Base-by-base conservation (phyloP, 1,284 basidiomycete genomes). In the Xerocomus amazonicus region DNA sequence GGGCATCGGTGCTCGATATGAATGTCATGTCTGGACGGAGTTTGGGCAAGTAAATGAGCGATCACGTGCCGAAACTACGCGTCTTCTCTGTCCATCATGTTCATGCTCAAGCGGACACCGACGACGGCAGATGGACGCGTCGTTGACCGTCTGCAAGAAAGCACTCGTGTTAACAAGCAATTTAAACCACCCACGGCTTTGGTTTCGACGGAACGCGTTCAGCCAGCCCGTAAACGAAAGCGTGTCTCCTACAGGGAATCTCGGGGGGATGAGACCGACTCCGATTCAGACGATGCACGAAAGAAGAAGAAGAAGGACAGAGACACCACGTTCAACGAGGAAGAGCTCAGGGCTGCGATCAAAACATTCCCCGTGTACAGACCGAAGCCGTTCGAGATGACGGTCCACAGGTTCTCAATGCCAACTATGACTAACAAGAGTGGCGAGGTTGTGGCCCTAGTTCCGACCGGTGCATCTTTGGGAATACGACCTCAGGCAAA, bases 401-500 rank as follows among this genome's bases (percentile, higher is more conserved):
- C 87, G 1, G 54, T 56, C 61, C 82, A 79, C 42, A 79, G 81
- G 56, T 99, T 98, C 71, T 82, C 87, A 6, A 84, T 99, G 56
- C 97, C 96, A 1, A 79, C 83, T 9, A 97, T 99, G 82, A 82
- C 73, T 43, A 87, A 81, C 67, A 85, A 86, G 62, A 82, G 86
- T 40, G 90, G 94, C 13, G 81, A 88, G 49, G 58, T 83, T 8
- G 74, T 98, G 9, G 71, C 79, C 7, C 78, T 84, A 13, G 62
- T 80, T 2, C 72, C 83, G 9, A 84, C 90, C 0, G 83, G 89
- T 58, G 78, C 81, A 3, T 86, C 94, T 3, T 81, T 99, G 1
- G 96, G 96, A 31, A 88, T 91, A 47, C 82, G 96, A 7, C 88
- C 92, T 1, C 83, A 85, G 51, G 79, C 87, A 0, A 90, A 86